phyloP scores from a whole-genome alignment of 78 protist genomes.

The Dictyostelium brefeldianum region DNA sequence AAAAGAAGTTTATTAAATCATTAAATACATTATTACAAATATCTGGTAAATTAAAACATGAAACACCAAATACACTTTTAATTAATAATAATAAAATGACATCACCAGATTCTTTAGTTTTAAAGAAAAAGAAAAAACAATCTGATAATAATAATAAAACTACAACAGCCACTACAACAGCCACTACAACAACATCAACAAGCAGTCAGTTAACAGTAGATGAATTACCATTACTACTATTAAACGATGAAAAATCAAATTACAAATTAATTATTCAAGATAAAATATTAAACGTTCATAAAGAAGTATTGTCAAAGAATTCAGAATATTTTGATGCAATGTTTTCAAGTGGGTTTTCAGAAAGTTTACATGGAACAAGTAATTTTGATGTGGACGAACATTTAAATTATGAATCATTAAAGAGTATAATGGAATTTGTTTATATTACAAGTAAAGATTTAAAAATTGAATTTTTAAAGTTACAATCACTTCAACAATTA shows the following conservation, averaged over 20 bases:
- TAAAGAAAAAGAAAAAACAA: too few relatives aligned
- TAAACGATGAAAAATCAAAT: not conserved
- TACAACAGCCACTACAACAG: too few relatives aligned
- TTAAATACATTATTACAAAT: not conserved
- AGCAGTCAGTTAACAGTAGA: not conserved
- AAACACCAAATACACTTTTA: too few relatives aligned
- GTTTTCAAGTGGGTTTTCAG: not conserved
- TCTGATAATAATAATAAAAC: too few relatives aligned
- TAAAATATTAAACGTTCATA: not conserved
- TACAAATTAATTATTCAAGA: not conserved
- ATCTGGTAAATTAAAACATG: too few relatives aligned
- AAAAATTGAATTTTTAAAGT: too few relatives aligned
- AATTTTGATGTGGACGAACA: not conserved
- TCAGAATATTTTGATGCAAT: conserved; percentile 7
- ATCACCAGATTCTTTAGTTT: too few relatives aligned
- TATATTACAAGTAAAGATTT: too few relatives aligned
- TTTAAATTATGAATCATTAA: too few relatives aligned
- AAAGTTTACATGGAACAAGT: not conserved
- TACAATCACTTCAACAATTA: too few relatives aligned
- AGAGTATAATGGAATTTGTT: too few relatives aligned
- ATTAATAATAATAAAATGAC: too few relatives aligned
- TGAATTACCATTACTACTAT: not conserved
- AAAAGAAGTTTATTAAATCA: not conserved
- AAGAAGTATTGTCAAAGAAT: not conserved
- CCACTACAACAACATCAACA: not conserved